A percentile compares a stretch with the other conserved stretches of the same genome.
Conservation (phyloP, 345 rosid species). For the Lenwebbia sp. region DNA sequence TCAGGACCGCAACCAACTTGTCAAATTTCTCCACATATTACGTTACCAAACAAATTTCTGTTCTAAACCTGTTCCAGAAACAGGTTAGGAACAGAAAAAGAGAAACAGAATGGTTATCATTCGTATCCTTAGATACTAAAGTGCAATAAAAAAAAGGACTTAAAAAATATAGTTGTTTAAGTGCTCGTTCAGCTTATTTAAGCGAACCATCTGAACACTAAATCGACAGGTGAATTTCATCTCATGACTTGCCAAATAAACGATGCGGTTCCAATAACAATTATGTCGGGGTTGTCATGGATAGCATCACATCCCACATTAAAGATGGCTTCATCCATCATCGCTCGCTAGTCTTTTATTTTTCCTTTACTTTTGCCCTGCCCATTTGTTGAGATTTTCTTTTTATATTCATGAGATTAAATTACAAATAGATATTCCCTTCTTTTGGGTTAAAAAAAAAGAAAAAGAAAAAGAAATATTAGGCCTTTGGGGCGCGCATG, state of each 20-base stretch:
- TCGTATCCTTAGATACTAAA: background rate
- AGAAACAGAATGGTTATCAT: too few species aligned
- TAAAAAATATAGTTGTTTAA: background rate
- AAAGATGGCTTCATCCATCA: background rate
- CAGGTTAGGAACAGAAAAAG: too few species aligned
- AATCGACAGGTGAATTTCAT: background rate
- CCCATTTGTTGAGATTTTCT: background rate
- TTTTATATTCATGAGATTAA: background rate
- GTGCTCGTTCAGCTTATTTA: background rate
- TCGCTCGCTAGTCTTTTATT: background rate
- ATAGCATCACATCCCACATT: background rate
- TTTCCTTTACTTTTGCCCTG: background rate
- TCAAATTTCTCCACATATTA: background rate
- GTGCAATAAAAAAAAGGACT: background rate
- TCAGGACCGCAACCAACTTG: background rate
- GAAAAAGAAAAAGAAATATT: background rate
- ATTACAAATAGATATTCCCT: background rate
- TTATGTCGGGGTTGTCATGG: background rate
- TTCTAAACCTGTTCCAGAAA: too few species aligned
- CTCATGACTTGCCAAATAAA: background rate
- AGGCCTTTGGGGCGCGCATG: too few species aligned
- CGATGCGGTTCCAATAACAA: background rate
- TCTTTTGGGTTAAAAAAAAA: background rate
- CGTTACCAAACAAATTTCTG: too few species aligned
- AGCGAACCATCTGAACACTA: background rate